Evolutionary conservation across 2,329 filamentous ascomycete species (phyloP), one percentile per base, ranked within the genome.

Genomic region (Fusarium sublunatum): DNA sequence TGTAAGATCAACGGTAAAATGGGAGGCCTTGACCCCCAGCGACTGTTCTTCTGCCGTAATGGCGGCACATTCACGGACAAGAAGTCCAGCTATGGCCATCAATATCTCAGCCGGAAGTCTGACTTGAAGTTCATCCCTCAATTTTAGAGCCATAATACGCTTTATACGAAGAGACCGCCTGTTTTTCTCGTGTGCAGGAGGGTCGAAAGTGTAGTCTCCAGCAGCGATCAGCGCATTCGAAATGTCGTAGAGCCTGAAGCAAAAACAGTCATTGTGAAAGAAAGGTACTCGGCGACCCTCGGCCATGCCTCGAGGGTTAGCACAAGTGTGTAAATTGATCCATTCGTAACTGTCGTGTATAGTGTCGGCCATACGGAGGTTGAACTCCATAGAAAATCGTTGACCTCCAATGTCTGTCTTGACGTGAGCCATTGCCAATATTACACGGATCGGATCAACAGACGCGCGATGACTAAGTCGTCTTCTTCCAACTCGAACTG

Each of bases 21-120:
- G n/a, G 25, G 46, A 46, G 26, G 34, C 28, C 1, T 39, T 36
- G 2, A 1, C 42, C 6, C 50, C 54, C 0, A 53, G 9, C 2
- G 47, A 56, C 31, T 55, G 50, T 25, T 55, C 25, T 47, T 62
- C 43, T 7, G 43, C 12, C 11, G 47, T 62, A 13, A 64, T 31
- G 2, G 13, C 28, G 12, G 54, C 54, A 47, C 58, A 64, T 59
- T 64, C 54, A 29, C 29, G 50, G 13, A 62, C 40, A 26, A 64
- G 53, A 4, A 51, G 26, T 44, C 50, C 58, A 44, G 61, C 54
- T 59, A 55, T 38, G 3, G 2, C 6, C 10, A 46, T 47, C 6
- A 64, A 36, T 40, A 12, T 52, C 58, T 64, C 58, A 24, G 24
- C 11, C 19, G 58, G 50, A 36, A 64, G 61, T 12, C 54, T 35